Evolutionary conservation across 345 rosid species (phyloP).

Genomic region (Hibiscus trionum): DNA sequence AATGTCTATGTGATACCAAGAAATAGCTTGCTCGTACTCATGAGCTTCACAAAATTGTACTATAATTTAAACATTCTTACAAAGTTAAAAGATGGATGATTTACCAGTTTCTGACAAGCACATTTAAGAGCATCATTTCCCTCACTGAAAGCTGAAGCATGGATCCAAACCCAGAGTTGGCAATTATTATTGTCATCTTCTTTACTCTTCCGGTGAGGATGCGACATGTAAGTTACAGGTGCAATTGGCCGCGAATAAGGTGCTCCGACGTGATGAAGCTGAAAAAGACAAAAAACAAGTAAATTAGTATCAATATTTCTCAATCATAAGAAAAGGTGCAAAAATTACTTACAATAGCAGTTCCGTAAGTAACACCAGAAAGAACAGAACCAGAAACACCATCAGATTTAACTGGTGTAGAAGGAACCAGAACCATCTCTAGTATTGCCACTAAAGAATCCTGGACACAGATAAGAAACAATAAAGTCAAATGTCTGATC

Average conservation of each 20-base stretch:
- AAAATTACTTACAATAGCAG: slow-evolving; percentile 51
- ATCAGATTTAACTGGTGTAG: slow-evolving; percentile 33
- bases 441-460: slow-evolving; percentile 50
- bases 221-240: slow-evolving; percentile 76
- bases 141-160: slow-evolving; percentile 72
- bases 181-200: slow-evolving; percentile 20
- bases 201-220: slow-evolving; percentile 28
- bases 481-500: not conserved
- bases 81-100: not conserved
- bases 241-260: slow-evolving; percentile 47
- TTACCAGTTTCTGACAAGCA: slow-evolving; percentile 66
- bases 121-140: slow-evolving; percentile 58
- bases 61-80: not conserved
- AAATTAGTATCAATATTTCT: not conserved
- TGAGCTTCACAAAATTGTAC: not conserved
- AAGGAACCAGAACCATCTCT: slow-evolving; percentile 49
- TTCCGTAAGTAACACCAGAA: slow-evolving; percentile 50
- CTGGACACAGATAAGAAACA: slow-evolving; percentile 29
- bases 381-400: slow-evolving; percentile 39
- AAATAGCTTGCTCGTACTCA: not conserved
- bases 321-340: not conserved
- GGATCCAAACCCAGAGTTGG: slow-evolving; percentile 80
- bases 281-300: slow-evolving; percentile 15
- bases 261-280: slow-evolving; percentile 67
- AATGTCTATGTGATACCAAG: not conserved